Evolutionary conservation across 2,329 filamentous ascomycete genomes (phyloP), one percentile per base, ranked within the genome.

Genomic region (Mycosphaerelloides madeirae): DNA sequence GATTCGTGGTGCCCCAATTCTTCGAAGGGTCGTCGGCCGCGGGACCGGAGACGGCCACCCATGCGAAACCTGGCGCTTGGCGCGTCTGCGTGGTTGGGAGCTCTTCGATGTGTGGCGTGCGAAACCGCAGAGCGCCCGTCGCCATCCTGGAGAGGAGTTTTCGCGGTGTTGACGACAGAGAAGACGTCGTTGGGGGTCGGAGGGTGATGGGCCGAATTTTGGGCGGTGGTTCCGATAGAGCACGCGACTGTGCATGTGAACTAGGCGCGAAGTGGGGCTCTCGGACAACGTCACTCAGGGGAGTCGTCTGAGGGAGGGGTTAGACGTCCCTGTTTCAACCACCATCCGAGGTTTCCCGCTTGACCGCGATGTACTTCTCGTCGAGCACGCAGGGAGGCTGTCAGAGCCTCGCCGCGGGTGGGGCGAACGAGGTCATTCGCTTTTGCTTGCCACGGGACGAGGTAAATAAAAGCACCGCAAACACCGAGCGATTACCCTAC

Each of bases 11-110:
- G 14, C 59, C 58, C 67, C 68, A 47, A 64, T 71, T 60, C 66
- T 69, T 63, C 62, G 73, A 76, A 68, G 70, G 69, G 55, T 73
- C 62, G 8, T 79, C 74, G 11, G 78, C 75, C 43, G 79, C 75
- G 44, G 78, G 75, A 65, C 77, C 63, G 13, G 78, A 82, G 62
- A 95, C 87, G 22, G 89, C 83, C 1, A 96, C 87, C 64, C 95
- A 95, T 11, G 88, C 88, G 85, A 89, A 97, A 60, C 91, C 91
- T 1, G 91, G 89, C 1, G 87, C 85, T 13, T 81, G 81, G 49
- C 80, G 81, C 14, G 61, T 61, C 20, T 81, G 73, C 60, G 80
- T 81, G 46, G 70, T 71, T 29, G 87, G 85, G 45, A 96, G 73
- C 57, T 95, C 84, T 67, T 94, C 83, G 58, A 97, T 87, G 58